phyloP scores from a whole-genome alignment of 1,284 basidiomycete genomes.

The Ceraceosorus guamensis region DNA sequence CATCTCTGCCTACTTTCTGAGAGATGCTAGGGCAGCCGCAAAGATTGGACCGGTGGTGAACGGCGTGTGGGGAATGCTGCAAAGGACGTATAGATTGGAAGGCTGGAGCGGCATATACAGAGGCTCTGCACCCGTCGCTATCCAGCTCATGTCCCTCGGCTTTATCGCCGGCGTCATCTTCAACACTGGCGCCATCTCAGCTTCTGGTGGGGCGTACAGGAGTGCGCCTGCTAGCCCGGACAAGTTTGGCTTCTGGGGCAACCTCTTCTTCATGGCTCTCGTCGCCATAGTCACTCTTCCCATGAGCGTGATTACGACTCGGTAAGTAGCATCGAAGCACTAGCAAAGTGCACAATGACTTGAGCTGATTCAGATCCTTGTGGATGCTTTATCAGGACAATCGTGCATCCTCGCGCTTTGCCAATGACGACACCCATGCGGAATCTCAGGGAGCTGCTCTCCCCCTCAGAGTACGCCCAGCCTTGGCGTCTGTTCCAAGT shows the following conservation, averaged over 20 bases:
- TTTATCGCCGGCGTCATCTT: conserved; percentile 33
- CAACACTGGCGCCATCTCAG: conserved; percentile 8
- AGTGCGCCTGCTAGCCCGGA: conserved; percentile 33
- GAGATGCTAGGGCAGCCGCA: conserved; percentile 25
- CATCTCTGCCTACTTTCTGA: conserved; percentile 26
- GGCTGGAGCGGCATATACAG: conserved; percentile 45
- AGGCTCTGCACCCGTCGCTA: conserved; percentile 16
- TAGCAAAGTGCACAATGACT: not conserved
- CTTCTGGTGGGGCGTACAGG: conserved; percentile 28
- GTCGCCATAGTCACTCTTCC: conserved; percentile 30
- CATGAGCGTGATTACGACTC: conserved; percentile 33
- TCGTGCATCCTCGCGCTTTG: conserved; percentile 39
- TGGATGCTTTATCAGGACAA: conserved; percentile 16
- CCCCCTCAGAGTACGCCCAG: conserved; percentile 30
- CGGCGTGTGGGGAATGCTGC: conserved; percentile 37
- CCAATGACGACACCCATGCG: conserved; percentile 18
- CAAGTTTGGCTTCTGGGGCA: conserved; percentile 34
- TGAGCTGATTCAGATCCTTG: not conserved
- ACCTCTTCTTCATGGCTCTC: conserved; percentile 34
- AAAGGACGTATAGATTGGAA: conserved; percentile 36
- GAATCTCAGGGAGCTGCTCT: conserved; percentile 34
- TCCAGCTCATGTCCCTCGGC: conserved; percentile 16
- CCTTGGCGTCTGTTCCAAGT: conserved; percentile 41
- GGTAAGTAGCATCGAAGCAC: conserved; percentile 12
- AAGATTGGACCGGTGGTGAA: conserved; percentile 45